Evolutionary conservation across 2,329 filamentous ascomycete genomes (phyloP).

Genomic region (Fusarium domesticum): DNA sequence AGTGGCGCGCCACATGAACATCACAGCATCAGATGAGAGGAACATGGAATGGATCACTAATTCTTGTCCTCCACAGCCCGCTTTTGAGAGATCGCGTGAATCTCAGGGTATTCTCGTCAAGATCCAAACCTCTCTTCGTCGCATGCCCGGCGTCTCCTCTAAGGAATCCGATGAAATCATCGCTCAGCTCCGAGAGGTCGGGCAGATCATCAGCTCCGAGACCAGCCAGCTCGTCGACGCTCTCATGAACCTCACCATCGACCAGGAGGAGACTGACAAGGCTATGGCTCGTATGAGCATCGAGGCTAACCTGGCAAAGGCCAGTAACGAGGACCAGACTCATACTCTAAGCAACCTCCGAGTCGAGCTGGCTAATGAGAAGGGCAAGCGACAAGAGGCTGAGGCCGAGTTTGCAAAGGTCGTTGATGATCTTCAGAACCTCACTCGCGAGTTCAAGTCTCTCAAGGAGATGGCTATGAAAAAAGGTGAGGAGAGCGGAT

Average conservation of each 20-base stretch:
- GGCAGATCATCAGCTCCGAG: constrained; percentile 38
- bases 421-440: constrained; percentile 26
- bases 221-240: constrained; percentile 40
- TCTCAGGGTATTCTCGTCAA: constrained; percentile 38
- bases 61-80: constrained; percentile 25
- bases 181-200: constrained; percentile 36
- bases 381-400: constrained; percentile 29
- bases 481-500: not conserved
- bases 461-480: constrained; percentile 25
- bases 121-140: constrained; percentile 38
- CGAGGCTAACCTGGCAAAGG: constrained; percentile 37
- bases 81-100: constrained; percentile 34
- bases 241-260: constrained; percentile 36
- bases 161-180: constrained; percentile 36
- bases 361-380: constrained; percentile 33
- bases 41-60: not conserved
- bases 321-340: constrained; percentile 33
- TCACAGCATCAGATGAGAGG: not conserved
- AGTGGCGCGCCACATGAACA: too few relatives aligned
- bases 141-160: constrained; percentile 39
- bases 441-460: constrained; percentile 30
- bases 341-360: constrained; percentile 34
- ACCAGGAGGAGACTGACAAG: constrained; percentile 39
- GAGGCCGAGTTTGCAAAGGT: constrained; percentile 30
- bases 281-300: constrained; percentile 39